Conservation (phyloP, 1,139 yeast species). For the Entelexis paramagnoliae region DNA sequence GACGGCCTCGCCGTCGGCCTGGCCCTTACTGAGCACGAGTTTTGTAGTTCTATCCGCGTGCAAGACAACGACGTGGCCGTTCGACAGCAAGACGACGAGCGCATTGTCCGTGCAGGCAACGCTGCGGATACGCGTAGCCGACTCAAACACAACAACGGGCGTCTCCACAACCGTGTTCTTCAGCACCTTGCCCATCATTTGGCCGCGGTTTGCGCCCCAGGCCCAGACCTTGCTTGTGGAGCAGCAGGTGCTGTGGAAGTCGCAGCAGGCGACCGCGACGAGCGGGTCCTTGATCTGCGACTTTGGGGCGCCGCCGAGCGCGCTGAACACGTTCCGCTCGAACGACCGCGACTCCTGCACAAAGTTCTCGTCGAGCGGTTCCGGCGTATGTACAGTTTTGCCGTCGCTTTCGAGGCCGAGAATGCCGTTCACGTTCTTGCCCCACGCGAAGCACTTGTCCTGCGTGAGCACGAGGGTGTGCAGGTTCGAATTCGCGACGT, state of each 20-base stretch:
- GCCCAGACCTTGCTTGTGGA: slow-evolving; percentile 17
- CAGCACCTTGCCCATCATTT: slow-evolving; percentile 16
- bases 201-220: slow-evolving; percentile 25
- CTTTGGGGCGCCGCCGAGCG: slow-evolving; percentile 3
- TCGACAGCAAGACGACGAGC: slow-evolving; percentile 14
- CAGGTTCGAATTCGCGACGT: slow-evolving; percentile 17
- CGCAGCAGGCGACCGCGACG: slow-evolving; percentile 21
- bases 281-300: slow-evolving; percentile 16
- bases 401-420: slow-evolving; percentile 21
- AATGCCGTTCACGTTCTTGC: slow-evolving; percentile 21
- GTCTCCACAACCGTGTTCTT: slow-evolving; percentile 2
- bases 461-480: slow-evolving; percentile 19
- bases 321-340: slow-evolving; percentile 11
- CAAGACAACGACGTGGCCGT: slow-evolving; percentile 13
- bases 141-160: slow-evolving; percentile 10
- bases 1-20: not conserved
- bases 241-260: slow-evolving; percentile 14
- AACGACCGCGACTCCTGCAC: slow-evolving; percentile 1
- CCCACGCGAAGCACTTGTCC: slow-evolving; percentile 23
- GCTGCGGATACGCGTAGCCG: slow-evolving; percentile 6
- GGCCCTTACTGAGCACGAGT: slow-evolving; percentile 2
- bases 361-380: slow-evolving; percentile 9
- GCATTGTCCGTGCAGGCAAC: slow-evolving; percentile 20
- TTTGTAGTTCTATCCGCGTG: not conserved
- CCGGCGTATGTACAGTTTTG: slow-evolving; percentile 14